Base-by-base conservation (phyloP, 148 eudicot species). In the Spergularia bocconei region DNA sequence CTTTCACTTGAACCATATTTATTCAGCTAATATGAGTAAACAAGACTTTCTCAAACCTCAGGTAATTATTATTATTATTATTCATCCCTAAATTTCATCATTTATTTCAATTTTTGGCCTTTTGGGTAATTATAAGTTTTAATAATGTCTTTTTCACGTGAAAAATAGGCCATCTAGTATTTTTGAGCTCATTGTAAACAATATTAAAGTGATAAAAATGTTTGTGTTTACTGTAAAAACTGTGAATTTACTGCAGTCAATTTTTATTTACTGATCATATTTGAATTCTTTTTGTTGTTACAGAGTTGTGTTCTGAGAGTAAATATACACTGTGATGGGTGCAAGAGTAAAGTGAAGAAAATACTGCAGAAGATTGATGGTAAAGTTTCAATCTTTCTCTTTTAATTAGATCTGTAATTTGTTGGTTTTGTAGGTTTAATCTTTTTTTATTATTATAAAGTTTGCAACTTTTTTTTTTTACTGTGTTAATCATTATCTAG, bases 261-360 rank as follows among this genome's bases (percentile, higher is more conserved):
- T 72, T 11, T 11, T 4, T 15, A 12, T 39, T 58, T 20, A 9
- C 19, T 11, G 19, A 4, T 12, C 12, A n/a, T n/a, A n/a, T 47
- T 6, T 48, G 4, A n/a, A 44, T 68, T 23, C 41, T 1, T 52
- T 20, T 19, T 13, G 58, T 64, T 19, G 41, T 12, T 78, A 78
- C 88, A 93, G 97, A 84, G 80, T 58, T 91, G 90, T 84, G 90
- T 90, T 68, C 91, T 93, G 13, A 89, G 83, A 80, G 90, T 93
- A 74, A 91, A 88, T 62, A 86, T 93, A 79, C 93, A 93, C 87
- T 93, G 98, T 78, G 89, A 89, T 70, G 98, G 98, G 9, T 93
- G 98, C 73, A 88, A 80, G 74, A 83, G 86, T 25, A 91, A 93
- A 86, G 93, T 93, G 48, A 86, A 77, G 78, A 93, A 91, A 80